A percentile compares a stretch with the other conserved stretches of the same genome.
These are phyloP conservation scores for Mucor piriformis DNA, from an alignment of 371 early-diverging fungal species.

Conservation along the genomic window DNA sequence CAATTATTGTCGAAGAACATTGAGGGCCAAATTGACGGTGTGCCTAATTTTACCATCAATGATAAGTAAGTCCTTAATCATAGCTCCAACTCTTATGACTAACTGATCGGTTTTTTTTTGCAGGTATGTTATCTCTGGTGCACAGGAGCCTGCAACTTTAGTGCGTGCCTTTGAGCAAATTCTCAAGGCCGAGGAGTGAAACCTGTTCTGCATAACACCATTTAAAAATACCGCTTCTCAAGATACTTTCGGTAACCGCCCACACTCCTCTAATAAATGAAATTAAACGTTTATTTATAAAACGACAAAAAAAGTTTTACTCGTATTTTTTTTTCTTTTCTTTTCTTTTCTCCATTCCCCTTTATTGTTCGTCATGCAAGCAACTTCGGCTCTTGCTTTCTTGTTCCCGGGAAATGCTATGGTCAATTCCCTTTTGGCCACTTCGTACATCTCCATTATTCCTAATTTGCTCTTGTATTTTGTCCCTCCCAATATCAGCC, in stretches of 20 bases:
- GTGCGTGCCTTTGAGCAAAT: constrained; percentile 54
- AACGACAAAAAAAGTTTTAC: background rate
- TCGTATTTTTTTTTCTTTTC: background rate
- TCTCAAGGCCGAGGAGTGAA: constrained; percentile 1
- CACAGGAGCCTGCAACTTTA: constrained; percentile 66
- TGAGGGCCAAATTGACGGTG: constrained; percentile 59
- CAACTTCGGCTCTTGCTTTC: constrained; percentile 14
- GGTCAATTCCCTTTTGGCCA: constrained; percentile 76
- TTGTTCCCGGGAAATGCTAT: constrained; percentile 67
- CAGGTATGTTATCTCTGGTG: constrained; percentile 64
- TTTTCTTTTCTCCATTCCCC: background rate
- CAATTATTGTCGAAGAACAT: constrained; percentile 40
- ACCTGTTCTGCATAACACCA: background rate
- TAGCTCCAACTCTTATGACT: background rate
- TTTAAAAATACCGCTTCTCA: no score
- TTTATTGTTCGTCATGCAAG: constrained; percentile 6
- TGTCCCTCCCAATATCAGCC: constrained; percentile 78
- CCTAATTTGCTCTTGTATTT: constrained; percentile 82
- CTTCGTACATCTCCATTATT: constrained; percentile 83
- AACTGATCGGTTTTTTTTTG: background rate
- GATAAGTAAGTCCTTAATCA: constrained; percentile 45
- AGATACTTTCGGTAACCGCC: background rate
- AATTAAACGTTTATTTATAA: background rate
- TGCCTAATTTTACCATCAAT: constrained; percentile 69
- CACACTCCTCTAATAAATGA: background rate